A percentile compares a stretch with the other conserved stretches of the same genome.
These are phyloP conservation scores for Saccharomycopsis crataegensis DNA, from an alignment of 1,139 yeast genomes.

Conservation along the genomic window DNA sequence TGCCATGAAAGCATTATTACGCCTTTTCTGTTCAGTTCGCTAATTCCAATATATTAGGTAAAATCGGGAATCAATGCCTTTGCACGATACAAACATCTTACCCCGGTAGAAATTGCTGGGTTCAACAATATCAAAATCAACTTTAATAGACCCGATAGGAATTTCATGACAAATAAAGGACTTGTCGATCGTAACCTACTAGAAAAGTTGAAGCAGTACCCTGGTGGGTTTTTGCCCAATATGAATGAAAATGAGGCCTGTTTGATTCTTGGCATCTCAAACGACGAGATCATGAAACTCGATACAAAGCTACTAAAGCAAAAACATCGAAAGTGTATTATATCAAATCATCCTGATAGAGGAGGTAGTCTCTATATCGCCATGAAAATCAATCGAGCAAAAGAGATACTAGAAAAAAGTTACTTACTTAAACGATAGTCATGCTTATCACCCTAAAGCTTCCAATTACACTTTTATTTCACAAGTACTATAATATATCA, in stretches of 20 bases:
- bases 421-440: slow-evolving; percentile 26
- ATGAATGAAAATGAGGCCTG: slow-evolving; percentile 62
- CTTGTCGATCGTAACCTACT: slow-evolving; percentile 23
- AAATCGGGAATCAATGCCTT: slow-evolving; percentile 44
- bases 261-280: slow-evolving; percentile 45
- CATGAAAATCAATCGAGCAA: slow-evolving; percentile 71
- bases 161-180: slow-evolving; percentile 21
- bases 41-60: slow-evolving; percentile 17
- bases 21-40: background rate
- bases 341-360: slow-evolving; percentile 68
- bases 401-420: slow-evolving; percentile 54
- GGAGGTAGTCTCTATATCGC: slow-evolving; percentile 68
- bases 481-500: no score
- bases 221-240: slow-evolving; percentile 42
- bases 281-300: slow-evolving; percentile 41
- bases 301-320: slow-evolving; percentile 39
- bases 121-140: slow-evolving; percentile 32
- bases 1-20: no score
- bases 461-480: background rate
- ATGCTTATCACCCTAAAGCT: background rate
- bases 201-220: slow-evolving; percentile 33
- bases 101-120: slow-evolving; percentile 50
- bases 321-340: slow-evolving; percentile 58
- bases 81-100: slow-evolving; percentile 36
- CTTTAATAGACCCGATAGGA: slow-evolving; percentile 19